These are phyloP conservation scores for Prosopis cineraria DNA, from an alignment of 306 rosid genomes.

Conservation along the genomic window DNA sequence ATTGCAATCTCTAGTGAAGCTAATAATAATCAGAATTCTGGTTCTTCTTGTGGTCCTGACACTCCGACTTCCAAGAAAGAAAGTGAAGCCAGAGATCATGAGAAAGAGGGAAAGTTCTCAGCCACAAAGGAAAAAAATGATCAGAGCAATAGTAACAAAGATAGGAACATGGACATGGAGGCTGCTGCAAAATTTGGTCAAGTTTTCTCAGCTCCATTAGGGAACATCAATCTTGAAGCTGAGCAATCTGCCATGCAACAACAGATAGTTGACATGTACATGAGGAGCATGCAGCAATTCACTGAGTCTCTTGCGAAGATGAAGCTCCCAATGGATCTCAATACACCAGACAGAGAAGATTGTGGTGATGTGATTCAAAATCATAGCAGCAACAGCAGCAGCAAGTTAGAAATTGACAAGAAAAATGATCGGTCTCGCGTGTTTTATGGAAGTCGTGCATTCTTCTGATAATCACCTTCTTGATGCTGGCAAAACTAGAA, in stretches of 20 bases:
- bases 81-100: slow-evolving; percentile 41
- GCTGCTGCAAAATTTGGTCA: slow-evolving; percentile 52
- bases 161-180: slow-evolving; percentile 23
- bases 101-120: slow-evolving; percentile 43
- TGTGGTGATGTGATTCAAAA: slow-evolving; percentile 49
- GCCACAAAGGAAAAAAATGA: slow-evolving; percentile 45
- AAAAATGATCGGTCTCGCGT: slow-evolving; percentile 74
- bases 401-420: slow-evolving; percentile 52
- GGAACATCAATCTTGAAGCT: slow-evolving; percentile 65
- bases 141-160: slow-evolving; percentile 27
- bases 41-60: slow-evolving; percentile 45
- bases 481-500: slow-evolving; percentile 26
- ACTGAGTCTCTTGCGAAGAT: slow-evolving; percentile 77
- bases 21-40: slow-evolving; percentile 40
- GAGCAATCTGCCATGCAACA: slow-evolving; percentile 87
- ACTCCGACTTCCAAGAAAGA: slow-evolving; percentile 76
- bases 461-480: slow-evolving; percentile 51
- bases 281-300: slow-evolving; percentile 90
- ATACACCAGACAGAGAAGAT: slow-evolving; percentile 51
- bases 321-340: slow-evolving; percentile 89
- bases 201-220: slow-evolving; percentile 62
- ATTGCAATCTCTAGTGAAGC: slow-evolving; percentile 37
- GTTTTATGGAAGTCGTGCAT: slow-evolving; percentile 84
- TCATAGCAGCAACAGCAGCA: slow-evolving; percentile 32
- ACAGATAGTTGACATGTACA: slow-evolving; percentile 86